phyloP scores from a whole-genome alignment of 495 filamentous ascomycete species.

The Daldinia bambusicola region DNA sequence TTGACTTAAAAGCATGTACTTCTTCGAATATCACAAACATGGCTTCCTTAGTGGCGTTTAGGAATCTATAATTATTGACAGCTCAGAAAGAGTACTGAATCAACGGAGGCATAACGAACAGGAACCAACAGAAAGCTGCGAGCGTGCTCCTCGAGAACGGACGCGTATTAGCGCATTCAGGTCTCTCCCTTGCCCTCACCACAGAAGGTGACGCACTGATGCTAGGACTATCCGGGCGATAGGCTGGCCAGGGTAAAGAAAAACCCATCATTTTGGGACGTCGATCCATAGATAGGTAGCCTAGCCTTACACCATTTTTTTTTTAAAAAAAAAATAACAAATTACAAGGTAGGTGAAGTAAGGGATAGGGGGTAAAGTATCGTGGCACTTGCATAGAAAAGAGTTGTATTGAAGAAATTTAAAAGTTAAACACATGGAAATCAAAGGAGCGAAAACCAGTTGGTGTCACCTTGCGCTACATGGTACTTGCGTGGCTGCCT shows the following conservation, averaged over 20 bases:
- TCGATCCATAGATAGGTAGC: neutral
- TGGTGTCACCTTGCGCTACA: no score
- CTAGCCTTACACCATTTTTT: neutral
- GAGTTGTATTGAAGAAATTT: conserved; percentile 5
- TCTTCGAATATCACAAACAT: conserved; percentile 5
- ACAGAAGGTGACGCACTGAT: neutral
- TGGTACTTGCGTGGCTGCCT: no score
- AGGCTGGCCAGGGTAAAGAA: neutral
- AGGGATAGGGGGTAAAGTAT: neutral
- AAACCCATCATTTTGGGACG: neutral
- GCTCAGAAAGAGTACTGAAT: neutral
- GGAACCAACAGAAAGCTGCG: neutral
- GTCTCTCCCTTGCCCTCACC: neutral
- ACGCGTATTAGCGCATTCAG: neutral
- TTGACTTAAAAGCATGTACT: neutral
- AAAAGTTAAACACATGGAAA: neutral
- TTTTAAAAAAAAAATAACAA: neutral
- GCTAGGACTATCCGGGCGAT: neutral
- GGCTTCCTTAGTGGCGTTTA: neutral
- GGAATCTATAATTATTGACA: neutral
- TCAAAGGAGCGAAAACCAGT: neutral
- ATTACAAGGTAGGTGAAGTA: neutral
- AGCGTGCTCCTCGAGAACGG: neutral
- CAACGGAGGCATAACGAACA: neutral
- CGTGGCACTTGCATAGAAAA: conserved; percentile 11